Percentiles rank a stretch among this genome's conserved stretches.
Conservation (phyloP, 2,329 filamentous ascomycete species). For the Cladorrhinum sp. region DNA sequence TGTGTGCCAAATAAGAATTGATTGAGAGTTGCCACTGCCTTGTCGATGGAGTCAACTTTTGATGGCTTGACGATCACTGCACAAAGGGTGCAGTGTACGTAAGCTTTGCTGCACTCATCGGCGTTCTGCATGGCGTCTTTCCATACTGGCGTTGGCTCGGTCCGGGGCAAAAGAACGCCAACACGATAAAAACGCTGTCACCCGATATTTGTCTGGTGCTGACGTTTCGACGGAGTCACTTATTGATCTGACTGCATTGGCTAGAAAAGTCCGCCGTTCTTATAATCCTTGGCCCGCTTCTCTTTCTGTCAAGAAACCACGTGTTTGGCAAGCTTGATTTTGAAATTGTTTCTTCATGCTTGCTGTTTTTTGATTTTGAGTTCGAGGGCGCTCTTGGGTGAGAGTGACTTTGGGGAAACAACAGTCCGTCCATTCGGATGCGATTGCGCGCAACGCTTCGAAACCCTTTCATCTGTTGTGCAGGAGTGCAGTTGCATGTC, state of each 20-base stretch:
- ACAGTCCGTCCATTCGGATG: background rate
- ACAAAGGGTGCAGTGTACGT: background rate
- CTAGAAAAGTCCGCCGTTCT: background rate
- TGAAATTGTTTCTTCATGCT: background rate
- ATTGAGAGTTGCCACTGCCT: background rate
- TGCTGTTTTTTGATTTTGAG: too few relatives aligned
- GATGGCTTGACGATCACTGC: background rate
- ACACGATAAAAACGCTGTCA: background rate
- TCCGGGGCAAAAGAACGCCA: background rate
- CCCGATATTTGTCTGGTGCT: background rate
- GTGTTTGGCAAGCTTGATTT: background rate
- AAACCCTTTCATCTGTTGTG: background rate
- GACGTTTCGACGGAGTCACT: background rate
- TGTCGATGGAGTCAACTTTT: background rate
- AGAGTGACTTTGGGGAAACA: background rate
- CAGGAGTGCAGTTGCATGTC: background rate
- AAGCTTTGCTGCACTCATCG: background rate
- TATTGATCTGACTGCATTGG: constrained; percentile 1
- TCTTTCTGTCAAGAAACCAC: background rate
- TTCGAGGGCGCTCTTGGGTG: background rate
- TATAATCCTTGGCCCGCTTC: background rate
- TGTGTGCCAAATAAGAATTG: background rate
- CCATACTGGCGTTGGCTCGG: background rate
- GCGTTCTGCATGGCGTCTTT: background rate
- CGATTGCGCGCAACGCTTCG: background rate